A percentile compares a stretch with the other conserved stretches of the same genome.
Evolutionary conservation across 1,284 basidiomycete genomes (phyloP).

Genomic region (Ustilago trichophora): DNA sequence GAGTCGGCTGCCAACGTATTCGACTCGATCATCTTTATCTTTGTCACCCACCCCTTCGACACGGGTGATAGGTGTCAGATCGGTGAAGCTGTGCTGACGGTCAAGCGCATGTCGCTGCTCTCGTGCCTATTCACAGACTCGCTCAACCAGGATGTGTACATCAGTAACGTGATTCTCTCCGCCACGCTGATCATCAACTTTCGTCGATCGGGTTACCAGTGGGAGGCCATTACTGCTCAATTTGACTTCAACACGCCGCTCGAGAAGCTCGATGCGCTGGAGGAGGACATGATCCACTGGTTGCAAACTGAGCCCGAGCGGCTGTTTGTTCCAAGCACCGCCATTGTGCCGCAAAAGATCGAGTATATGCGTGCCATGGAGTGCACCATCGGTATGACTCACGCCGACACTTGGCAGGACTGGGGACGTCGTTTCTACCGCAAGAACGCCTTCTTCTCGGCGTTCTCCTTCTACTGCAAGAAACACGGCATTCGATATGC

Average conservation of each 20-base stretch:
- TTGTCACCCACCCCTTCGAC: slow-evolving; percentile 64
- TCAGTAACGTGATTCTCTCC: slow-evolving; percentile 57
- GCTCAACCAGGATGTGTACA: slow-evolving; percentile 59
- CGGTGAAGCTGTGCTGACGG: slow-evolving; percentile 46
- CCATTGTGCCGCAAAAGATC: slow-evolving; percentile 59
- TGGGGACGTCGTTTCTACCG: slow-evolving; percentile 61
- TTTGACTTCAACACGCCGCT: slow-evolving; percentile 61
- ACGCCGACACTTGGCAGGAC: slow-evolving; percentile 63
- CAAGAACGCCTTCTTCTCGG: slow-evolving; percentile 61
- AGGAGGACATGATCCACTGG: slow-evolving; percentile 64
- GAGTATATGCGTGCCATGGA: slow-evolving; percentile 59
- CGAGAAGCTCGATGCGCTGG: slow-evolving; percentile 60
- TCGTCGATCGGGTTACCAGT: slow-evolving; percentile 61
- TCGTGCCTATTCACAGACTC: slow-evolving; percentile 58
- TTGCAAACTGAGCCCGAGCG: slow-evolving; percentile 62
- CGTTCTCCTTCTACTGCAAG: slow-evolving; percentile 60
- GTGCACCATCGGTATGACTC: slow-evolving; percentile 63
- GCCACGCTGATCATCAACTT: slow-evolving; percentile 58
- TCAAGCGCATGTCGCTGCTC: slow-evolving; percentile 62
- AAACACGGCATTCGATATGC: slow-evolving; percentile 62
- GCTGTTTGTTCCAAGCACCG: slow-evolving; percentile 59
- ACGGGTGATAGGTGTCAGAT: slow-evolving; percentile 61
- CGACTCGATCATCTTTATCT: slow-evolving; percentile 64
- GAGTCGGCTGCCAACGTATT: slow-evolving; percentile 62
- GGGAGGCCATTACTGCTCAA: slow-evolving; percentile 58